phyloP scores from a whole-genome alignment of 1,284 basidiomycete species.

The Moniliophthora roreri region DNA sequence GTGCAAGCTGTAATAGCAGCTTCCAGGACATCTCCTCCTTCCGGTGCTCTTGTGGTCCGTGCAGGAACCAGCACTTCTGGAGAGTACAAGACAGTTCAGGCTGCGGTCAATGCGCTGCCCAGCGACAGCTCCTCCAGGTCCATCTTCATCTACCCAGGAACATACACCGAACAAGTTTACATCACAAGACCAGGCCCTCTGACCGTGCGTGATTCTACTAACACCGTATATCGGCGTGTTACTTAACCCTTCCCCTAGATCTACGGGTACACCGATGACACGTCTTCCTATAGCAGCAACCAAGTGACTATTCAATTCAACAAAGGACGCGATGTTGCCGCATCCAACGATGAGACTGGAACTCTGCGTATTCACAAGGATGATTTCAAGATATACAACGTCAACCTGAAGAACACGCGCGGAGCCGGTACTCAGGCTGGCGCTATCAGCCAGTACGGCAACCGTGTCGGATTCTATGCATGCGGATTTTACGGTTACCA shows the following conservation, averaged over 20 bases:
- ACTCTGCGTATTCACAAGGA: constrained; percentile 53
- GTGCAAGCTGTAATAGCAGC: not conserved
- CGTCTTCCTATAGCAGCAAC: constrained; percentile 24
- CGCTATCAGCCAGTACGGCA: constrained; percentile 53
- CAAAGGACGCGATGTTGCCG: not conserved
- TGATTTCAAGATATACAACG: constrained; percentile 54
- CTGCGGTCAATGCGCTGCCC: constrained; percentile 28
- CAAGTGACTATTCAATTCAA: constrained; percentile 1
- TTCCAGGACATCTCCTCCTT: constrained; percentile 27
- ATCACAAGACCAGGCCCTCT: constrained; percentile 26
- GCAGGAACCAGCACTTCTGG: constrained; percentile 20
- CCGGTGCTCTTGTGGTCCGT: constrained; percentile 28
- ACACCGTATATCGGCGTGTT: not conserved
- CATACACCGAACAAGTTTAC: constrained; percentile 31
- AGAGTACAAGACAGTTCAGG: constrained; percentile 28
- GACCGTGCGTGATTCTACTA: constrained; percentile 19
- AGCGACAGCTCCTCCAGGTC: constrained; percentile 24
- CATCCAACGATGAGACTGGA: constrained; percentile 24
- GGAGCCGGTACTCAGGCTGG: constrained; percentile 53
- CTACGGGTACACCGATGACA: constrained; percentile 29
- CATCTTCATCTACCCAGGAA: constrained; percentile 31
- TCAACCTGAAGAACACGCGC: constrained; percentile 54
- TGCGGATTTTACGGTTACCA: constrained; percentile 55
- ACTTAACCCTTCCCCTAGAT: constrained; percentile 18
- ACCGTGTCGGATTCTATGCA: constrained; percentile 49